Conservation (phyloP, 129 eudicot genomes). For the Centella asiatica region DNA sequence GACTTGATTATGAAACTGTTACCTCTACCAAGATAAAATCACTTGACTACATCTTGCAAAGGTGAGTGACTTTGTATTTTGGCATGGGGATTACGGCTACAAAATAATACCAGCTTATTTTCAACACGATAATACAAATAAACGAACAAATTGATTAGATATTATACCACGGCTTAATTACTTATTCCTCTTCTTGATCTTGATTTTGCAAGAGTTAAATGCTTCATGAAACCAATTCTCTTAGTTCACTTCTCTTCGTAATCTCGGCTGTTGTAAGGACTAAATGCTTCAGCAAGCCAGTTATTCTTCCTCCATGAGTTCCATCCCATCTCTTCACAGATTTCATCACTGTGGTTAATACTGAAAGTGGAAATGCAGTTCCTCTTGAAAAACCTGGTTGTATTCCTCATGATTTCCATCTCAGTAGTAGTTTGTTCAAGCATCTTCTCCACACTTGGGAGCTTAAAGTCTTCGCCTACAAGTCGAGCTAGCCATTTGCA, state of each 20-base stretch:
- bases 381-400: slow-evolving; percentile 87
- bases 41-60: neutral
- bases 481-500: slow-evolving; percentile 85
- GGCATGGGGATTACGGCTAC: neutral
- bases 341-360: slow-evolving; percentile 78
- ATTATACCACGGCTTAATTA: too few species aligned
- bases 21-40: too few species aligned
- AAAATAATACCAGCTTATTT: neutral
- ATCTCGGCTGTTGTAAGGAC: slow-evolving; percentile 90
- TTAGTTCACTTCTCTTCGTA: slow-evolving; percentile 35
- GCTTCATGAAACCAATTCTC: too few species aligned
- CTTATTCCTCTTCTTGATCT: too few species aligned
- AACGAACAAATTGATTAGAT: neutral
- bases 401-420: slow-evolving; percentile 72
- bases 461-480: slow-evolving; percentile 60
- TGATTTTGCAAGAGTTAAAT: too few species aligned
- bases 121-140: neutral
- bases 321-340: slow-evolving; percentile 98
- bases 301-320: slow-evolving; percentile 81
- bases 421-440: slow-evolving; percentile 54
- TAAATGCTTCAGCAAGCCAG: slow-evolving; percentile 85
- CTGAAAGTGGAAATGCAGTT: slow-evolving; percentile 93
- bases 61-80: neutral
- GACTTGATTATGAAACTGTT: too few species aligned
- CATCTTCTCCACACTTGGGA: slow-evolving; percentile 71